These are phyloP conservation scores for Emericellopsis cladophorae DNA, from an alignment of 2,329 filamentous ascomycete genomes.

Conservation along the genomic window DNA sequence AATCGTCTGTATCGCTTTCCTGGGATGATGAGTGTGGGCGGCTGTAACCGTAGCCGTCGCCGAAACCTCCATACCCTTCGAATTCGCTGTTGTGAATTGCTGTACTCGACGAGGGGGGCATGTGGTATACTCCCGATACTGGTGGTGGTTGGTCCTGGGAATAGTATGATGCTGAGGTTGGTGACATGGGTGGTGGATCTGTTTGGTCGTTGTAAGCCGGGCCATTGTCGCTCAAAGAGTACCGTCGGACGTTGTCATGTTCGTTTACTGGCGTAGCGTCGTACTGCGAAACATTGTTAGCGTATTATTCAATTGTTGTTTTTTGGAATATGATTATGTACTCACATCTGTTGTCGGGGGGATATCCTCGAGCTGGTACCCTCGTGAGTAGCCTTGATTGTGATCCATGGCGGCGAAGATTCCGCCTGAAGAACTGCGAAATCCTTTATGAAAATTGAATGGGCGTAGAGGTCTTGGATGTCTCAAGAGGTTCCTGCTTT, in stretches of 20 bases:
- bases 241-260: not conserved
- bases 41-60: slow-evolving; percentile 11
- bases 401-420: too few relatives aligned
- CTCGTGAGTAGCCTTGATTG: not conserved
- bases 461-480: too few relatives aligned
- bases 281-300: too few relatives aligned
- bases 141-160: not conserved
- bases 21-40: slow-evolving; percentile 6
- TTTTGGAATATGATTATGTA: too few relatives aligned
- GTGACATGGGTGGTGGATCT: too few relatives aligned
- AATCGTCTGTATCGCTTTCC: slow-evolving; percentile 25
- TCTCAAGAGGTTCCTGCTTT: too few relatives aligned
- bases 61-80: not conserved
- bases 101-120: not conserved
- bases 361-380: slow-evolving; percentile 1
- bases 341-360: not conserved
- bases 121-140: not conserved
- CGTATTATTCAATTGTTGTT: too few relatives aligned
- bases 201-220: not conserved
- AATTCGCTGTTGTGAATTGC: not conserved
- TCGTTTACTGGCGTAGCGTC: not conserved
- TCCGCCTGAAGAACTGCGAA: too few relatives aligned
- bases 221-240: not conserved
- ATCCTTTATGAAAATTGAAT: too few relatives aligned
- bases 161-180: not conserved